These are phyloP conservation scores for Neltuma alba DNA, from an alignment of 306 rosid species.

Conservation along the genomic window DNA sequence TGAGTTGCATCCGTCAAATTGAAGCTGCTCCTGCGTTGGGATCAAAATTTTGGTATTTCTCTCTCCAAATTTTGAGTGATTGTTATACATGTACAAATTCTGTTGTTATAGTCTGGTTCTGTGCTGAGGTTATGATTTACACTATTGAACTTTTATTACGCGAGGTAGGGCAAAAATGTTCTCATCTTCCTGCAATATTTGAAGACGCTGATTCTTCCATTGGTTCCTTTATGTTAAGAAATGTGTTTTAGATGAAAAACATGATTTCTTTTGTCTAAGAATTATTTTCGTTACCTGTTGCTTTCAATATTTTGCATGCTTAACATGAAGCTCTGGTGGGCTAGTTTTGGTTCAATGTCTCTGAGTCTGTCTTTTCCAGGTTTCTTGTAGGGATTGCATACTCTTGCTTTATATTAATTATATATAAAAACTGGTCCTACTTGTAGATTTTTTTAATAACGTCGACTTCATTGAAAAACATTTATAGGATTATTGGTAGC, in stretches of 20 bases:
- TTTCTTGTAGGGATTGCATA: background rate
- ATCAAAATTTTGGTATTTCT: conserved; percentile 19
- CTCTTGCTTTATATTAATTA: background rate
- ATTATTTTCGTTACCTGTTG: background rate
- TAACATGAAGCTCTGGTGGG: background rate
- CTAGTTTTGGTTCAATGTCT: background rate
- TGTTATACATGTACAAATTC: conserved; percentile 1
- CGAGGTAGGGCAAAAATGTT: background rate
- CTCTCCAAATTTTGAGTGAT: background rate
- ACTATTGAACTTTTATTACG: background rate
- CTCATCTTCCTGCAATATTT: background rate
- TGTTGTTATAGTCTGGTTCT: conserved; percentile 1
- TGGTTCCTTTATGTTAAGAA: background rate
- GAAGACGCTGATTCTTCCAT: background rate
- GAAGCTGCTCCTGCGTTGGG: background rate
- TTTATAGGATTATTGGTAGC: background rate
- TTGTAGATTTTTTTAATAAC: background rate
- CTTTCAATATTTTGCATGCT: background rate
- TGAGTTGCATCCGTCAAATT: background rate
- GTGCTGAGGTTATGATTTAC: background rate
- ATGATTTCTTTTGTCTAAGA: background rate
- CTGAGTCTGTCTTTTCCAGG: background rate
- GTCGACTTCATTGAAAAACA: background rate
- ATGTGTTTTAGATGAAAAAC: background rate
- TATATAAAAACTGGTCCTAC: background rate